Evolutionary conservation across 1,284 basidiomycete genomes (phyloP).

Genomic region (Coniferiporia weirii): DNA sequence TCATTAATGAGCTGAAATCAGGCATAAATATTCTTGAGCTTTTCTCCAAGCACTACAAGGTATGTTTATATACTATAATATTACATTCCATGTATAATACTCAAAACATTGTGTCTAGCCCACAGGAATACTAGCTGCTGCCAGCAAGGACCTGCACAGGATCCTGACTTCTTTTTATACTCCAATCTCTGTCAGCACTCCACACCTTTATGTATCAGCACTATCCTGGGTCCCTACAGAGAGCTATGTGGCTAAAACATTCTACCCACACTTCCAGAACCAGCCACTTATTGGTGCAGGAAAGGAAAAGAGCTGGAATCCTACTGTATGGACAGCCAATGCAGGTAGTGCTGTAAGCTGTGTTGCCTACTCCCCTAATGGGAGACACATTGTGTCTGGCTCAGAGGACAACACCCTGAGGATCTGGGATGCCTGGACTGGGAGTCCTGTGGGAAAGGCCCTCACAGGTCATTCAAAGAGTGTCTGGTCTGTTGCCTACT

Average conservation of each 20-base stretch:
- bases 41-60: background rate
- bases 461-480: too few species aligned
- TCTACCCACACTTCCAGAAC: background rate
- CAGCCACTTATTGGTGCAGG: background rate
- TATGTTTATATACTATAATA: background rate
- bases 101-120: background rate
- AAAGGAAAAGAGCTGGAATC: background rate
- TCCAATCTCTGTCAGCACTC: background rate
- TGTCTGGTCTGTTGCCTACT: background rate
- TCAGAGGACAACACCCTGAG: too few species aligned
- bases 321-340: background rate
- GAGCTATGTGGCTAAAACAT: background rate
- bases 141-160: background rate
- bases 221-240: background rate
- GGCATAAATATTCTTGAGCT: background rate
- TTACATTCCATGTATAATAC: background rate
- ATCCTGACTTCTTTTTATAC: background rate
- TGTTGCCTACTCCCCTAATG: background rate
- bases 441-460: too few species aligned
- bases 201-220: slow-evolving; percentile 11
- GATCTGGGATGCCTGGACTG: background rate
- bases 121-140: background rate
- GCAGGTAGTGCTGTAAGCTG: background rate
- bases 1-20: background rate
- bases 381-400: too few species aligned